Conservation (phyloP, 2,329 filamentous ascomycete genomes). For the Ophiosphaerella korrae region DNA sequence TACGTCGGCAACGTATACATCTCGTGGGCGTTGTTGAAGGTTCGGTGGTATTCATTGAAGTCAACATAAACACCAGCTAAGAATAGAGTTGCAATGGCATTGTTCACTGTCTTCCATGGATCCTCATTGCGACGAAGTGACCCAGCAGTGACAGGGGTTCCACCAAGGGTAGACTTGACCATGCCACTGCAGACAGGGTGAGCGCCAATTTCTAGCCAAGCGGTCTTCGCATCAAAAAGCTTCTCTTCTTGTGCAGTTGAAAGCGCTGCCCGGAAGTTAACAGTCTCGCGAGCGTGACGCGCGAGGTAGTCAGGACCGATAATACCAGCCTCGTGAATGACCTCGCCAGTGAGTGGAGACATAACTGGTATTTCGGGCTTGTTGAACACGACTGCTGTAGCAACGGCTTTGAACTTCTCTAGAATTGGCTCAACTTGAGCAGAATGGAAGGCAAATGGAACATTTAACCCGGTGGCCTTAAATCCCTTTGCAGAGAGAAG, state of each 20-base stretch:
- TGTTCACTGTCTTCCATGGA: constrained; percentile 67
- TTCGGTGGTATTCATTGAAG: constrained; percentile 72
- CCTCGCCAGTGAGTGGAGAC: constrained; percentile 68
- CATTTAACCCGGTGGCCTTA: constrained; percentile 66
- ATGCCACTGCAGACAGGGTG: constrained; percentile 72
- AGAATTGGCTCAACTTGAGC: constrained; percentile 68
- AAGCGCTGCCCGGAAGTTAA: constrained; percentile 70
- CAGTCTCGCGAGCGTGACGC: constrained; percentile 68
- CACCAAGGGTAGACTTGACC: constrained; percentile 67
- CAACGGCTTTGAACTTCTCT: constrained; percentile 62
- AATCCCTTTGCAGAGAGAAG: constrained; percentile 59
- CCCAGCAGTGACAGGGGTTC: constrained; percentile 60
- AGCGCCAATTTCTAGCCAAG: constrained; percentile 76
- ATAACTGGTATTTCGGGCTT: constrained; percentile 66
- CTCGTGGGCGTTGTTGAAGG: constrained; percentile 63
- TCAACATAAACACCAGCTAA: constrained; percentile 66
- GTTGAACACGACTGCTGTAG: constrained; percentile 61
- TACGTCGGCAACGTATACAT: constrained; percentile 72
- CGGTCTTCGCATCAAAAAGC: constrained; percentile 67
- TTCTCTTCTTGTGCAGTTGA: constrained; percentile 63
- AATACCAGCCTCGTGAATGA: constrained; percentile 62
- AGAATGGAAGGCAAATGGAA: constrained; percentile 71
- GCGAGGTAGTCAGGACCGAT: constrained; percentile 68
- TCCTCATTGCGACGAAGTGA: constrained; percentile 67
- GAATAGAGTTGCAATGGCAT: constrained; percentile 65